A percentile compares a stretch with the other conserved stretches of the same genome.
Conservation (phyloP, 495 filamentous ascomycete species). For the Talaromyces nanjingensis region DNA sequence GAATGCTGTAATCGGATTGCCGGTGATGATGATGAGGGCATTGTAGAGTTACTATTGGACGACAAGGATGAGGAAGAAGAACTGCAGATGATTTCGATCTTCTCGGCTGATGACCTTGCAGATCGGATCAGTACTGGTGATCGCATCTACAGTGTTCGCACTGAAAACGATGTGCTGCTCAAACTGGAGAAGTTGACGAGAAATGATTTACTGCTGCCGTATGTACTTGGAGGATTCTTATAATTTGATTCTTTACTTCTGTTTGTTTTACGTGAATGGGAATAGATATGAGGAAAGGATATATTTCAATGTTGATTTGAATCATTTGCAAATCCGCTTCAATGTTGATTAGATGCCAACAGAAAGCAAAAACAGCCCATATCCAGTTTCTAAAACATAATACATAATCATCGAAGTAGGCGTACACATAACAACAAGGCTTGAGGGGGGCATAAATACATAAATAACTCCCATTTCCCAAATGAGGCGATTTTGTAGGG, state of each 20-base stretch:
- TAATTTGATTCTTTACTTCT: neutral
- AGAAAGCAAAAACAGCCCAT: neutral
- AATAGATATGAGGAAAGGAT: neutral
- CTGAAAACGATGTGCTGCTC: neutral
- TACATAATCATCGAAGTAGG: slow-evolving; percentile 10
- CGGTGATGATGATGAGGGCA: too few species aligned
- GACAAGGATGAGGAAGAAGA: too few species aligned
- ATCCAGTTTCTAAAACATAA: slow-evolving; percentile 4
- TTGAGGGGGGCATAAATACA: slow-evolving; percentile 1
- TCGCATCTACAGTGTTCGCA: neutral
- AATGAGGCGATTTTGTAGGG: neutral
- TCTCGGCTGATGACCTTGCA: too few species aligned
- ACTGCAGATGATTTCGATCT: too few species aligned
- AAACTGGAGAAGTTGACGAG: neutral
- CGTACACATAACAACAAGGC: neutral
- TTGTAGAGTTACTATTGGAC: too few species aligned
- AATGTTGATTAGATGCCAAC: neutral
- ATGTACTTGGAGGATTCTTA: neutral
- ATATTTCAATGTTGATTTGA: neutral
- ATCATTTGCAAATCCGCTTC: neutral
- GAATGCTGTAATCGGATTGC: too few species aligned
- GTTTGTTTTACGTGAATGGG: neutral
- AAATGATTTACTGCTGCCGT: neutral
- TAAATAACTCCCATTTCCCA: neutral
- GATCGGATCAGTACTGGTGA: too few species aligned